Conservation (phyloP, 805 yeast genomes). For the Kodamaea nitidulidarum region DNA sequence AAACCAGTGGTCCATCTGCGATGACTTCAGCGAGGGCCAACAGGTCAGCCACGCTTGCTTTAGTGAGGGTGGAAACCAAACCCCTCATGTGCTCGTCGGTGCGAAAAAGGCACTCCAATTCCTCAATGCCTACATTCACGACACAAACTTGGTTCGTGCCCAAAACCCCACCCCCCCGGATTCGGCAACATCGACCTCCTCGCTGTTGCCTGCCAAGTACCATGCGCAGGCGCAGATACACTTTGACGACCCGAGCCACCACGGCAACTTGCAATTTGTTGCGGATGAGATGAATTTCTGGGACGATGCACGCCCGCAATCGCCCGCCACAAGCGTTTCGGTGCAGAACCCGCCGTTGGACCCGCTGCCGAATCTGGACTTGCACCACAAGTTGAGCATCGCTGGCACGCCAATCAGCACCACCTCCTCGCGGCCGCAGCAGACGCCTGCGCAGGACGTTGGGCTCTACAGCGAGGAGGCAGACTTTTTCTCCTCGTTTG, state of each 20-base stretch:
- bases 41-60: conserved; percentile 68
- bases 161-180: conserved; percentile 8
- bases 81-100: conserved; percentile 71
- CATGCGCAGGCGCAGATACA: conserved; percentile 7
- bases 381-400: not conserved
- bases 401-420: conserved; percentile 4
- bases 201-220: conserved; percentile 5
- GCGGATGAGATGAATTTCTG: conserved; percentile 13
- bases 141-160: conserved; percentile 23
- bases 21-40: conserved; percentile 79
- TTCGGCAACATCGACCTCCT: conserved; percentile 2
- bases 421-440: conserved; percentile 1
- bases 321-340: conserved; percentile 5
- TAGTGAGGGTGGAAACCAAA: conserved; percentile 53
- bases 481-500: not conserved
- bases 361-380: conserved; percentile 5
- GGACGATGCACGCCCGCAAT: conserved; percentile 8
- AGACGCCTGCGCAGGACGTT: conserved; percentile 3
- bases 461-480: conserved; percentile 5
- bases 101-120: conserved; percentile 45
- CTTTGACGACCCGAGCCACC: conserved; percentile 8
- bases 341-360: conserved; percentile 9
- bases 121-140: conserved; percentile 51
- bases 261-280: conserved; percentile 10
- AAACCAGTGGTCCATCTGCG: conserved; percentile 78